Evolutionary conservation across 805 yeast genomes (phyloP).

Genomic region (Metschnikowia drakensbergensis): DNA sequence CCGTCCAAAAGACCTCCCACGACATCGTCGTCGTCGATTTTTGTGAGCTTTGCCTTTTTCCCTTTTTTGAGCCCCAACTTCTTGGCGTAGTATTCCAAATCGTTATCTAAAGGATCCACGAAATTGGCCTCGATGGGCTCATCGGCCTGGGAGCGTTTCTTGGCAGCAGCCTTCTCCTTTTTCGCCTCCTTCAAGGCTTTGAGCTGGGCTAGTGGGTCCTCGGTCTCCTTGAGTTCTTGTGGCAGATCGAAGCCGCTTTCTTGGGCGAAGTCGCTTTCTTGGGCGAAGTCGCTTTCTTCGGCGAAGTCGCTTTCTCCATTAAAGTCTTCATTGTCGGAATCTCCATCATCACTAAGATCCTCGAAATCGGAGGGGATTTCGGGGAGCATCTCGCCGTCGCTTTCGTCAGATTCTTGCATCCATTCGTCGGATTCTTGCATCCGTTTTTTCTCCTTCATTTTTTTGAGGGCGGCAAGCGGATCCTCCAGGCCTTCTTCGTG

Average conservation of each 20-base stretch:
- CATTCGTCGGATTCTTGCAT: neutral
- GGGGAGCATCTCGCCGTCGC: conserved; percentile 3
- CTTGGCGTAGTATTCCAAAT: conserved; percentile 77
- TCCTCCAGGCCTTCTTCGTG: conserved; percentile 12
- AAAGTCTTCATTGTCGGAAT: conserved; percentile 11
- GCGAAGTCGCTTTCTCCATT: conserved; percentile 12
- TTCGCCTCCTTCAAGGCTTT: conserved; percentile 16
- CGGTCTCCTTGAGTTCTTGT: conserved; percentile 14
- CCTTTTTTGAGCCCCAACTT: conserved; percentile 67
- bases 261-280: conserved; percentile 10
- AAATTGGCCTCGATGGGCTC: conserved; percentile 16
- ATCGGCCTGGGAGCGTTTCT: conserved; percentile 6
- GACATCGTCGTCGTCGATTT: conserved; percentile 63
- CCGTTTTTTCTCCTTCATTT: conserved; percentile 12
- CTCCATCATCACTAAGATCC: neutral
- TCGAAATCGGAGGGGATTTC: conserved; percentile 1
- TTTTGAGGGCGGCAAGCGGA: conserved; percentile 24
- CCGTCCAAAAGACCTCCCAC: conserved; percentile 84
- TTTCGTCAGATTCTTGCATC: neutral
- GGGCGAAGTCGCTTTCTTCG: conserved; percentile 13
- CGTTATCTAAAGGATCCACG: conserved; percentile 48
- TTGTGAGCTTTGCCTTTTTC: conserved; percentile 42
- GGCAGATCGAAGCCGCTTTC: conserved; percentile 12
- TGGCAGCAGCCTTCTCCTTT: neutral
- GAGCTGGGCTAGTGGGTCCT: conserved; percentile 27